Evolutionary conservation across 2,329 filamentous ascomycete species (phyloP), one percentile per base, ranked within the genome.

Genomic region (Aspergillus brasiliensis): DNA sequence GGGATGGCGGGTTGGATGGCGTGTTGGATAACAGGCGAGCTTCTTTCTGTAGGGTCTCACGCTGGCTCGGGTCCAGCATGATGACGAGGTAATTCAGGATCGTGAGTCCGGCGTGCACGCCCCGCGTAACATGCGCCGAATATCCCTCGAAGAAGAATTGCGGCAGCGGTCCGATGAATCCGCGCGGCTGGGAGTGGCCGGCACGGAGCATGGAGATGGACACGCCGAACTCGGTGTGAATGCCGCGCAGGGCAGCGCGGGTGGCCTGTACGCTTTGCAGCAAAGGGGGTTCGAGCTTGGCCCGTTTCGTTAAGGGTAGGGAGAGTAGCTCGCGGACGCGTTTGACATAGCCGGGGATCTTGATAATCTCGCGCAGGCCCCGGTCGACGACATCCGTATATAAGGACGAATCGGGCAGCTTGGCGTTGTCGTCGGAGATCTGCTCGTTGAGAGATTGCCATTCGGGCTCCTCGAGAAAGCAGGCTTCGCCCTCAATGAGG

Each of bases 391-490:
- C 67, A 40, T 73, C 69, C 4, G 67, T 71, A 58, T 70, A 71
- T 7, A 71, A 65, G 1, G 68, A 71, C 0, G 70, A 71, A 42
- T 69, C 67, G 1, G 70, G 69, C 5, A 68, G 61, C 31, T 70
- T 67, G 11, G 69, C 69, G 49, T 70, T 69, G 8, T 69, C 61
- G 8, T 62, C 62, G 1, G 65, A 67, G 51, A 76, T 72, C 31
- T 69, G 52, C 38, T 66, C 63, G 44, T 71, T 67, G 38, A 77
- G 61, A 6, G 65, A 63, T 19, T 72, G 64, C 76, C 75, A 77
- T 42, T 73, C 71, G 1, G 75, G 73, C 17, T 71, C 63, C 49
- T 71, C 67, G 15, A 77, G 56, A 53, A 77, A 75, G 55, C 75
- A 78, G 6, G 71, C 62, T 40, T 72, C 70, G 8, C 73, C 70